Percentiles rank a stretch among this genome's conserved stretches.
Evolutionary conservation across 768 basidiomycete genomes (phyloP).

Genomic region (Termitomyces sp.): DNA sequence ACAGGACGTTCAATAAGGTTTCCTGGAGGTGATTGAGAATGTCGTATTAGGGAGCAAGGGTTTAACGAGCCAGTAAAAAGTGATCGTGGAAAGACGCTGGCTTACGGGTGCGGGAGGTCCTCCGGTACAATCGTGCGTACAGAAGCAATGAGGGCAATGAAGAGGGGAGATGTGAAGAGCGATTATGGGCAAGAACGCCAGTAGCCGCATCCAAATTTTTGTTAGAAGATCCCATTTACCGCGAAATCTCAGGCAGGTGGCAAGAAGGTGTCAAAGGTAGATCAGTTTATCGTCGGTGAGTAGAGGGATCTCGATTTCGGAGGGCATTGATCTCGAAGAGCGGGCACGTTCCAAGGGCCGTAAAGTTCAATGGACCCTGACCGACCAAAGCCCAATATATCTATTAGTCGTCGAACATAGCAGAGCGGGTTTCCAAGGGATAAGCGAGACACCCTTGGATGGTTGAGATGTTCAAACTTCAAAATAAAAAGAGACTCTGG

Average conservation of each 20-base stretch:
- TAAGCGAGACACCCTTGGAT: background rate
- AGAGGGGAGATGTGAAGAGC: constrained; percentile 3
- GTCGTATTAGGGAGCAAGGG: constrained; percentile 9
- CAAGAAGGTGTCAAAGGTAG: constrained; percentile 15
- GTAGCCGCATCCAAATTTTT: background rate
- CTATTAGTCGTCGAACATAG: background rate
- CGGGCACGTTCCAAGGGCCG: background rate
- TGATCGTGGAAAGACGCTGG: constrained; percentile 9
- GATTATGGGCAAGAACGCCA: constrained; percentile 4
- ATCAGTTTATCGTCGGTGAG: constrained; percentile 14
- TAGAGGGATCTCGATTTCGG: constrained; percentile 14
- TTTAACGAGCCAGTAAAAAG: constrained; percentile 9
- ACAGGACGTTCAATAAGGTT: constrained; percentile 18
- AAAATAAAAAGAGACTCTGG: background rate
- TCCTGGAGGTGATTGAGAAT: constrained; percentile 14
- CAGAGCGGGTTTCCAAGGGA: constrained; percentile 6
- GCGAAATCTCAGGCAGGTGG: constrained; percentile 8
- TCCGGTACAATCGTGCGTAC: constrained; percentile 25
- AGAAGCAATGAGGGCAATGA: constrained; percentile 15
- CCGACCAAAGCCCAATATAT: background rate
- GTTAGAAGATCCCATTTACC: constrained; percentile 13
- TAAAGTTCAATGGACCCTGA: constrained; percentile 1
- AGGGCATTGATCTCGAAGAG: constrained; percentile 18
- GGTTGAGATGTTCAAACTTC: background rate
- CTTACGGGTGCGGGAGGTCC: constrained; percentile 11